Conservation (phyloP, 176 grass and related monocot species). For the Pharus latifolius region DNA sequence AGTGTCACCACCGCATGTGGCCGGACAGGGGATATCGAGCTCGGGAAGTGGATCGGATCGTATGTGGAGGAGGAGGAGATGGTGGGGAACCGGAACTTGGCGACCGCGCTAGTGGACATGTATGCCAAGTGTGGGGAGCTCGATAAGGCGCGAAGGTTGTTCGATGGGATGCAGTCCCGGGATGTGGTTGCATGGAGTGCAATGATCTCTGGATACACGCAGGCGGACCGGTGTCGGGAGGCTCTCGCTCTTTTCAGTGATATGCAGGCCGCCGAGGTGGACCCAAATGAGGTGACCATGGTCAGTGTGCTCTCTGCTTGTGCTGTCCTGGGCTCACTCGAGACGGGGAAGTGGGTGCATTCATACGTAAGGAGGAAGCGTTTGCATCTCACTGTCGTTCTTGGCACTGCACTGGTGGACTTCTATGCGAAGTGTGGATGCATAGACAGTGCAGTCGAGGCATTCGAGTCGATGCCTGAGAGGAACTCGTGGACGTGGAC, state of each 20-base stretch:
- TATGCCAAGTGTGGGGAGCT: conserved; percentile 50
- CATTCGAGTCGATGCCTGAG: conserved; percentile 44
- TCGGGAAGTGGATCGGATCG: conserved; percentile 21
- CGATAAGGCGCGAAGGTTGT: conserved; percentile 24
- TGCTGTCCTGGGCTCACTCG: conserved; percentile 52
- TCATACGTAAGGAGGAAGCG: conserved; percentile 36
- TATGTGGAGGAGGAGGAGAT: conserved; percentile 29
- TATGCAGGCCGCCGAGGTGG: conserved; percentile 46
- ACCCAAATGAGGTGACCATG: conserved; percentile 61
- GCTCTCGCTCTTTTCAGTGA: conserved; percentile 42
- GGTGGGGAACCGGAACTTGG: conserved; percentile 22
- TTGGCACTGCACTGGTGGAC: conserved; percentile 66
- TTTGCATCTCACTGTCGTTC: conserved; percentile 26
- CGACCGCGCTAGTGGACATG: conserved; percentile 40
- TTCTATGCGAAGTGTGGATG: conserved; percentile 73
- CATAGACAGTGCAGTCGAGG: conserved; percentile 29
- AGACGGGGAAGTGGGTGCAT: conserved; percentile 70
- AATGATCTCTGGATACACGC: conserved; percentile 61
- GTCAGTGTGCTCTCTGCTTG: conserved; percentile 68
- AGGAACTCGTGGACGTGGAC: conserved; percentile 64
- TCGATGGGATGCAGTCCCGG: conserved; percentile 40
- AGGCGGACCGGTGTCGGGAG: conserved; percentile 29
- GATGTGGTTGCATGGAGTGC: conserved; percentile 75
- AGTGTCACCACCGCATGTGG: conserved; percentile 34
- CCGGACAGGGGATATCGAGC: conserved; percentile 13